phyloP scores from a whole-genome alignment of 768 basidiomycete species.

The Phylloporus scabripes region DNA sequence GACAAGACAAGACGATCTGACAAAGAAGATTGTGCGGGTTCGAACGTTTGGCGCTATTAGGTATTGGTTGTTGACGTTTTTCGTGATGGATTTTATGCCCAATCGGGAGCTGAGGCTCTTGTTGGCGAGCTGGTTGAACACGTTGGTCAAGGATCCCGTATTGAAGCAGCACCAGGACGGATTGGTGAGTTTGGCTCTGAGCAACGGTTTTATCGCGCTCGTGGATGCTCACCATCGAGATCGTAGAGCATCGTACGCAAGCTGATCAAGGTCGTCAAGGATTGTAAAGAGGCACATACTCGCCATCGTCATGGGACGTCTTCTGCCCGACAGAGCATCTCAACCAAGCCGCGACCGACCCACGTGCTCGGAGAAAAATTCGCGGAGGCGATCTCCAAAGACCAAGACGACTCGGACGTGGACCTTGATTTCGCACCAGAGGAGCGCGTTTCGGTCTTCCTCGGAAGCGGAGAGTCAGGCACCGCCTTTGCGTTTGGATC shows the following conservation, averaged over 20 bases:
- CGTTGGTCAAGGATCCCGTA: slow-evolving; percentile 65
- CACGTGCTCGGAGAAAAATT: slow-evolving; percentile 61
- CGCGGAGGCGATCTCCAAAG: slow-evolving; percentile 46
- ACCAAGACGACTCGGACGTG: slow-evolving; percentile 63
- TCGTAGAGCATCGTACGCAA: slow-evolving; percentile 72
- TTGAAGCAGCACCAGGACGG: slow-evolving; percentile 64
- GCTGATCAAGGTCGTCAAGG: slow-evolving; percentile 77
- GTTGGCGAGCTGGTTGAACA: slow-evolving; percentile 77
- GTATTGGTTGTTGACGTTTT: slow-evolving; percentile 90
- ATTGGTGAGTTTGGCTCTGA: slow-evolving; percentile 43
- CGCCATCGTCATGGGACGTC: slow-evolving; percentile 31
- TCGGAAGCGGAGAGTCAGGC: slow-evolving; percentile 35
- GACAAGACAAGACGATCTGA: slow-evolving; percentile 54
- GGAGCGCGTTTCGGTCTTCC: slow-evolving; percentile 37
- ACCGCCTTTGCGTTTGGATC: slow-evolving; percentile 40
- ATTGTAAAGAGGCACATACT: slow-evolving; percentile 67
- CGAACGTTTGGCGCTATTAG: slow-evolving; percentile 87
- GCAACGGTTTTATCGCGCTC: neutral
- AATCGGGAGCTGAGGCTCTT: slow-evolving; percentile 69
- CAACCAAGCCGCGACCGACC: slow-evolving; percentile 31
- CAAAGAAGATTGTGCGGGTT: slow-evolving; percentile 74
- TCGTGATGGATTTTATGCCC: slow-evolving; percentile 81
- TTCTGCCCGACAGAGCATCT: slow-evolving; percentile 29
- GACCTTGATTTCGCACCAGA: slow-evolving; percentile 72
- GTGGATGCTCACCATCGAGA: slow-evolving; percentile 3